Conservation (phyloP, 2,329 filamentous ascomycete species). For the Calonectria pseudoreteaudii region DNA sequence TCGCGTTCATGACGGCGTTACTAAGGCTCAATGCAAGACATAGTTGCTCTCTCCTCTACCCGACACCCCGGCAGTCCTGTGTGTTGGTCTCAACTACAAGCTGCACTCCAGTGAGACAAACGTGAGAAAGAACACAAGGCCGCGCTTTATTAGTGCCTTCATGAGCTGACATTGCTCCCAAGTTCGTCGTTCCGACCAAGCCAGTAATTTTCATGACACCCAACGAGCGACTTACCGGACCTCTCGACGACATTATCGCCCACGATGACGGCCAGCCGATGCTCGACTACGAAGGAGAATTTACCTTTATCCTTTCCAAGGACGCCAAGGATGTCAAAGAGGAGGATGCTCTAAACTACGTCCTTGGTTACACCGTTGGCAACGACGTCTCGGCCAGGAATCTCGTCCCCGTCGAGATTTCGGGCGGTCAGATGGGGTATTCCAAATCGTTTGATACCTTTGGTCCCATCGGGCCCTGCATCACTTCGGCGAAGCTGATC, state of each 20-base stretch:
- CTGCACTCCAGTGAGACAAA: neutral
- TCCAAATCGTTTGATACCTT: neutral
- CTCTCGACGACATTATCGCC: neutral
- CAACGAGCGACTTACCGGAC: neutral
- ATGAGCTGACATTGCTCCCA: neutral
- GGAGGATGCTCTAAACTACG: slow-evolving; percentile 6
- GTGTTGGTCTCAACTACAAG: neutral
- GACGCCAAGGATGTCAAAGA: slow-evolving; percentile 12
- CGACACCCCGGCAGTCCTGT: neutral
- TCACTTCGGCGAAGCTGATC: neutral
- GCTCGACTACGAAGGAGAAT: neutral
- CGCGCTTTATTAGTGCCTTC: neutral
- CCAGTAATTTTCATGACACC: neutral
- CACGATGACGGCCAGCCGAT: neutral
- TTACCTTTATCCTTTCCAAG: neutral
- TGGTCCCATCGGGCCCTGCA: neutral
- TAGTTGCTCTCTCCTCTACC: neutral
- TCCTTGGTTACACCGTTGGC: slow-evolving; percentile 12
- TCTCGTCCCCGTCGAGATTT: neutral
- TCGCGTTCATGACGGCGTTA: neutral
- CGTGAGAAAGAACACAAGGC: neutral
- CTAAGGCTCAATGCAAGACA: neutral
- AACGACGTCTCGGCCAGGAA: slow-evolving; percentile 14
- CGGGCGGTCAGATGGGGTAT: neutral
- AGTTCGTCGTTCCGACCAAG: neutral